Percentiles rank a stretch among this genome's conserved stretches.
Evolutionary conservation across 805 yeast species (phyloP).

Genomic region (Schizosaccharomyces japonicus): DNA sequence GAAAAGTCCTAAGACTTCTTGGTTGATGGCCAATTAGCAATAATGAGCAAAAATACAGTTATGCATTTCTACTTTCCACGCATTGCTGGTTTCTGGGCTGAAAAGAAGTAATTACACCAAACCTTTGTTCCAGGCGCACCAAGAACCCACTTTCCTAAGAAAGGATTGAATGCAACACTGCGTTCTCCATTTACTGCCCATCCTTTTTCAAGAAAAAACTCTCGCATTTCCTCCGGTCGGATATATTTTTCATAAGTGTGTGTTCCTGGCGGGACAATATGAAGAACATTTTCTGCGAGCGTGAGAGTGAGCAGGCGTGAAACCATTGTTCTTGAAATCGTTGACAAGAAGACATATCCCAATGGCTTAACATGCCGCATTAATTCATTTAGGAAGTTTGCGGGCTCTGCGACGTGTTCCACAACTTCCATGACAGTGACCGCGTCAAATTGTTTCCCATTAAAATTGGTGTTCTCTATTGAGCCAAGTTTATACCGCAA

Average conservation of each 20-base stretch:
- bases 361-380: conserved; percentile 46
- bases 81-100: background rate
- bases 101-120: background rate
- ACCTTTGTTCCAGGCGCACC: background rate
- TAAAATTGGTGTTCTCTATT: conserved; percentile 19
- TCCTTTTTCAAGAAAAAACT: conserved; percentile 31
- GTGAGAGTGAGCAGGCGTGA: conserved; percentile 85
- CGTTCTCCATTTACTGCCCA: conserved; percentile 63
- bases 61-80: no score
- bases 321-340: conserved; percentile 69
- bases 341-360: conserved; percentile 68
- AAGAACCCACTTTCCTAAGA: background rate
- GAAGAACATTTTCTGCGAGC: conserved; percentile 59
- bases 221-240: conserved; percentile 42
- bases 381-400: conserved; percentile 45
- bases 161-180: conserved; percentile 30
- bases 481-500: conserved; percentile 24
- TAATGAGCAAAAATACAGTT: no score
- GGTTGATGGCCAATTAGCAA: no score
- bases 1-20: background rate
- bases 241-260: conserved; percentile 75
- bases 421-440: conserved; percentile 84
- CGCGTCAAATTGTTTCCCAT: conserved; percentile 33
- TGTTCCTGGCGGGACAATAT: conserved; percentile 78
- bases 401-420: conserved; percentile 80